Percentiles rank a stretch among this genome's conserved stretches.
These are phyloP conservation scores for Ceratobasidium sp. DNA, from an alignment of 1,284 basidiomycete genomes.

Conservation along the genomic window DNA sequence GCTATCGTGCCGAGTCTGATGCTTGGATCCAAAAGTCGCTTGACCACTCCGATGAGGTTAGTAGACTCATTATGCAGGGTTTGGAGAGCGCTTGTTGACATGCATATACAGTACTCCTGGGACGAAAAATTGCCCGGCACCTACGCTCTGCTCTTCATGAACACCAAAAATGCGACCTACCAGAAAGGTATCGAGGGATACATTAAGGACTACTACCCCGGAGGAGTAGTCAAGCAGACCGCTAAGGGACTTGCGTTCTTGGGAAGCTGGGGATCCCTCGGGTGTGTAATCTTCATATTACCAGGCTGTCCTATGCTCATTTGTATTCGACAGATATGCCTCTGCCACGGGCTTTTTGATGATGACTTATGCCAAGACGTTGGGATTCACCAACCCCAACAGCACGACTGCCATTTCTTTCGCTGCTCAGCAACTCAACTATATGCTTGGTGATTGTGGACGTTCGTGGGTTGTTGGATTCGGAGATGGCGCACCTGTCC, in stretches of 20 bases:
- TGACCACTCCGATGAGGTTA: slow-evolving; percentile 41
- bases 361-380: slow-evolving; percentile 44
- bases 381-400: slow-evolving; percentile 24
- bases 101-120: slow-evolving; percentile 41
- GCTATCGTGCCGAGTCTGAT: slow-evolving; percentile 37
- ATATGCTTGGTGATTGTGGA: slow-evolving; percentile 44
- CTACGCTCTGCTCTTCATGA: slow-evolving; percentile 37
- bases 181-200: slow-evolving; percentile 36
- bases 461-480: slow-evolving; percentile 46
- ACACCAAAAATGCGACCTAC: slow-evolving; percentile 43
- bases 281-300: slow-evolving; percentile 10
- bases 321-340: slow-evolving; percentile 34
- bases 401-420: slow-evolving; percentile 37
- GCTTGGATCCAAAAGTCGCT: slow-evolving; percentile 39
- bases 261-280: slow-evolving; percentile 44
- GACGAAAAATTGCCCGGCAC: slow-evolving; percentile 44
- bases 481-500: slow-evolving; percentile 43
- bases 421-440: slow-evolving; percentile 44
- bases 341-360: slow-evolving; percentile 42
- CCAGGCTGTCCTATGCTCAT: not conserved
- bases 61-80: not conserved
- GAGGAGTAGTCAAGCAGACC: slow-evolving; percentile 43
- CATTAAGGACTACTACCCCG: slow-evolving; percentile 42
- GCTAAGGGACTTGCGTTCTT: slow-evolving; percentile 43
- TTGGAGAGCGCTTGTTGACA: not conserved